Base-by-base conservation (phyloP, 2,329 filamentous ascomycete species). In the Cadophora luteo-olivacea region DNA sequence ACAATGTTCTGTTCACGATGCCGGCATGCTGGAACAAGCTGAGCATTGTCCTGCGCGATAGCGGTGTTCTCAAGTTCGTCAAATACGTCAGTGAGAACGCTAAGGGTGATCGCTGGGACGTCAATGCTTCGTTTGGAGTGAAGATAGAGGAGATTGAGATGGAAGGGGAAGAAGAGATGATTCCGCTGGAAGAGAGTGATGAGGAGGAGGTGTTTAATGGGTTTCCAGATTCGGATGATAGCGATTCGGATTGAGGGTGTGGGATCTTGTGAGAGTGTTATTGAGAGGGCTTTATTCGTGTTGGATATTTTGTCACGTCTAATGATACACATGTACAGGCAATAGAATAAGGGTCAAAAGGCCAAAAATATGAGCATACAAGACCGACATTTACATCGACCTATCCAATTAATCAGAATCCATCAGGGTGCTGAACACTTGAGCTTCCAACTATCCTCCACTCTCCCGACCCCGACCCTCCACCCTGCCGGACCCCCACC, bases 11-110 rank as follows among this genome's bases (percentile, higher is more conserved):
- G 41, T 91, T 92, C 78, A 89, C 86, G 58, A 90, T 89, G 75
- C 85, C 89, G 0, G 89, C 90, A 1, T 83, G 84, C 8, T 99
- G 96, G 96, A 98, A 98, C 80, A 93, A 92, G 72, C 85, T 99
- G 83, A 94, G 91, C 72, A 88, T 99, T 72, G 96, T 98, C 38
- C 83, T 98, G 73, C 87, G 96, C 68, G 96, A 99, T 78, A 89
- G 88, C 73, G 94, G 93, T 16, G 91, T 92, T 16, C 84, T 99
- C 77, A 91, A 93, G 79, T 99, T 99, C 78, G 94, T 98, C 76
- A 99, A 98, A 84, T 99, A 98, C 79, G 91, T 99, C 25, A 97
- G 92, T 80, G 85, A 85, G 69, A 87, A 86, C 62, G 96, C 96
- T 8, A 88, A 88, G 77, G 96, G 96, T 0, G 96, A 98, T 81